phyloP scores from a whole-genome alignment of 192 early-diverging fungal genomes.

The Coemansia sp. region DNA sequence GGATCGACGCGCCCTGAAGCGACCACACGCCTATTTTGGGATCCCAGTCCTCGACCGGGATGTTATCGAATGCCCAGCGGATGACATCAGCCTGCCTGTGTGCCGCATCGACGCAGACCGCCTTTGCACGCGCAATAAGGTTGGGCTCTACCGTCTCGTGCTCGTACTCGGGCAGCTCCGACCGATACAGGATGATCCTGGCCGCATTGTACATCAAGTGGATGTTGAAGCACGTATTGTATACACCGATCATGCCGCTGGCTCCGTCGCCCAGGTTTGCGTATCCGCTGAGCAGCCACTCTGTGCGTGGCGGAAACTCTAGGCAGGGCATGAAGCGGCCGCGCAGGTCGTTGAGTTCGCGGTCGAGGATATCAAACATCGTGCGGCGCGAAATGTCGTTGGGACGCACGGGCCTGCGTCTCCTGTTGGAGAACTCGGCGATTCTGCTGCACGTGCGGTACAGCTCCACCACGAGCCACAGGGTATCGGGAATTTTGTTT shows the following conservation, averaged over 20 bases:
- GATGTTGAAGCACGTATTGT: constrained; percentile 37
- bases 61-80: constrained; percentile 46
- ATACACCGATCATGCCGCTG: constrained; percentile 26
- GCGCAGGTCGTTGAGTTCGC: constrained; percentile 47
- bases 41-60: constrained; percentile 55
- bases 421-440: constrained; percentile 50
- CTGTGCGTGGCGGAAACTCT: constrained; percentile 49
- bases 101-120: constrained; percentile 49
- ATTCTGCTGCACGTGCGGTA: constrained; percentile 50
- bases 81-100: constrained; percentile 53
- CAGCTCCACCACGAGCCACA: constrained; percentile 51
- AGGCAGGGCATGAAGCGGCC: constrained; percentile 31
- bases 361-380: constrained; percentile 51
- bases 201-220: constrained; percentile 55
- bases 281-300: constrained; percentile 32
- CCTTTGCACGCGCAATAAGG: constrained; percentile 41
- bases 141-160: constrained; percentile 36
- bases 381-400: constrained; percentile 39
- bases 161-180: constrained; percentile 52
- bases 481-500: constrained; percentile 32
- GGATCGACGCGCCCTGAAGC: constrained; percentile 53
- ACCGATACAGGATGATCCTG: constrained; percentile 54
- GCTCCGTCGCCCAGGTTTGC: constrained; percentile 15
- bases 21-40: constrained; percentile 55
- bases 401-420: constrained; percentile 44